Evolutionary conservation across 1,284 basidiomycete genomes (phyloP).

Genomic region (Leccinum colubrinum): DNA sequence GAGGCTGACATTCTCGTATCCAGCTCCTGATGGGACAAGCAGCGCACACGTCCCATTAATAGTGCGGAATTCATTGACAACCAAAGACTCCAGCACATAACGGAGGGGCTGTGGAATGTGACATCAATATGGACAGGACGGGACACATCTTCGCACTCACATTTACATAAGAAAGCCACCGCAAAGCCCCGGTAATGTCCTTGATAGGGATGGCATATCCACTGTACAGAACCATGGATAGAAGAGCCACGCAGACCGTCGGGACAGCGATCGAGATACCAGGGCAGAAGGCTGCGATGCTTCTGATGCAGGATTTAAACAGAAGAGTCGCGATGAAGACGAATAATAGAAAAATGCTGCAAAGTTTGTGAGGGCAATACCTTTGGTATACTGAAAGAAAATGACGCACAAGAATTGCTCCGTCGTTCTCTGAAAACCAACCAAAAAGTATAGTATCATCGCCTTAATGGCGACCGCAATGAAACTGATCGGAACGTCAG

Average conservation of each 20-base stretch:
- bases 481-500: constrained; percentile 56
- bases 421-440: constrained; percentile 41
- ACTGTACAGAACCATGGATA: constrained; percentile 45
- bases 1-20: constrained; percentile 51
- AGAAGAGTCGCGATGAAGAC: constrained; percentile 46
- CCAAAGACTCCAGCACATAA: constrained; percentile 50
- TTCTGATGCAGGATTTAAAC: constrained; percentile 63
- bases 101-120: constrained; percentile 36
- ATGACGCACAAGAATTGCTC: constrained; percentile 40
- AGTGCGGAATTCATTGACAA: constrained; percentile 55
- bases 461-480: constrained; percentile 42
- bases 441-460: constrained; percentile 55
- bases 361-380: neutral
- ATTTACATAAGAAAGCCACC: constrained; percentile 64
- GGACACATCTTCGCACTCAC: constrained; percentile 34
- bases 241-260: constrained; percentile 50
- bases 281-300: constrained; percentile 49
- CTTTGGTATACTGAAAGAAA: neutral
- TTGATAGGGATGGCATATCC: constrained; percentile 26
- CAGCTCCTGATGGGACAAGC: constrained; percentile 45
- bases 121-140: neutral
- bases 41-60: constrained; percentile 52
- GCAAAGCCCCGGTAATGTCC: constrained; percentile 47
- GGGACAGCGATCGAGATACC: constrained; percentile 52
- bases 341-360: constrained; percentile 51